Conservation (phyloP, 768 basidiomycete species). For the Trametes punicea region DNA sequence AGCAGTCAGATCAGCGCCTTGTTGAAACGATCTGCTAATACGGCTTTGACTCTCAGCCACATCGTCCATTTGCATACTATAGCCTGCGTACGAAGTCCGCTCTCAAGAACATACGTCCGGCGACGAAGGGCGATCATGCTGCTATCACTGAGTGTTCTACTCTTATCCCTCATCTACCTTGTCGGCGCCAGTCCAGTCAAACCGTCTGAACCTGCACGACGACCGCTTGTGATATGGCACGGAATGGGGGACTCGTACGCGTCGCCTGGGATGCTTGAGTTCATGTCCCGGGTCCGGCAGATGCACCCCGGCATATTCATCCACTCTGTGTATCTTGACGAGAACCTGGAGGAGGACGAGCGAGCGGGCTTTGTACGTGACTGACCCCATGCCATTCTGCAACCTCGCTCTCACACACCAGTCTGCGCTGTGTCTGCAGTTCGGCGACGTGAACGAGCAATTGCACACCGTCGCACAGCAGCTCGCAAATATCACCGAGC, state of each 20-base stretch:
- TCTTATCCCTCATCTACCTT: neutral
- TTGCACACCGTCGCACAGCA: constrained; percentile 62
- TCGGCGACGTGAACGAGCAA: constrained; percentile 75
- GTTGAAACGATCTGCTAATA: too few relatives aligned
- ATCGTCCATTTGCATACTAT: too few relatives aligned
- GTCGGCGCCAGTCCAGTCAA: neutral
- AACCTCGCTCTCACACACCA: neutral
- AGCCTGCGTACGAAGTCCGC: too few relatives aligned
- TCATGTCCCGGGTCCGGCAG: constrained; percentile 52
- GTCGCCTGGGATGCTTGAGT: constrained; percentile 70
- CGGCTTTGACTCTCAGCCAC: too few relatives aligned
- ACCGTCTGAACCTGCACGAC: neutral
- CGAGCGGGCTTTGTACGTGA: constrained; percentile 68
- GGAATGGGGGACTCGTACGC: constrained; percentile 76
- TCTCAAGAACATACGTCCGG: too few relatives aligned
- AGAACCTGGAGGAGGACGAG: constrained; percentile 59
- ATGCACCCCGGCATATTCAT: constrained; percentile 75
- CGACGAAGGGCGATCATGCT: too few relatives aligned
- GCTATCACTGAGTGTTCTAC: neutral
- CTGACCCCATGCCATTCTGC: neutral
- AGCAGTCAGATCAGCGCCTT: too few relatives aligned
- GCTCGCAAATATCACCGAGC: constrained; percentile 58
- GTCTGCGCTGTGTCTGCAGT: constrained; percentile 56
- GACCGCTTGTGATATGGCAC: constrained; percentile 76
- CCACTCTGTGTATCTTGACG: constrained; percentile 67